Base-by-base conservation (phyloP, 2,329 filamentous ascomycete species). In the Pseudogymnoascus sp. region DNA sequence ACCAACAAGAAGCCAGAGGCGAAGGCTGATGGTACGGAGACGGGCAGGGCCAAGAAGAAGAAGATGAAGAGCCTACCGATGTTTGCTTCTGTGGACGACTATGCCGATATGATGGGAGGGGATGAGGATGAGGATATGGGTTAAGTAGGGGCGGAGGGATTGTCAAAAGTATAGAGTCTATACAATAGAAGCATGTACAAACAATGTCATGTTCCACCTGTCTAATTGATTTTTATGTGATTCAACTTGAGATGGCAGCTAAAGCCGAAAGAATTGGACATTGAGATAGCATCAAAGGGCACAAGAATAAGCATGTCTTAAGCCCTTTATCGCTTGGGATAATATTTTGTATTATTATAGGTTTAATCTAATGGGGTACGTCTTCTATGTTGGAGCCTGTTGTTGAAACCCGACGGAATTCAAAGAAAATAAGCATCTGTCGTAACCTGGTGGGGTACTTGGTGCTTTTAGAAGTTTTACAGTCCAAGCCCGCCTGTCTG, bases 51-150 rank as follows among this genome's bases (percentile, higher is more conserved):
- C 73, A 90, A 89, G 78, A 87, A 84, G 78, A 91, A 88, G 81
- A 91, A 91, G 78, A 80, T 97, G 74, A 96, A 92, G 82, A 85
- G 86, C 66, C 79, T 99, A 68, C 94, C 94, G 5, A 95, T 86
- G 36, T 99, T 99, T 78, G 94, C 95, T 17, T 95, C 91, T 33
- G 89, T 83, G 33, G 94, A 97, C 61, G 94, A 97, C 73, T 99
- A 97, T 75, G 93, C 92, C 13, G 89, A 89, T 69, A 81, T 96
- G 77, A 76, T 96, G 73, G 90, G 81, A 3, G 83, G 85, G 66
- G 90, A 94, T 60, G 85, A 86, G 65, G 86, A 86, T 64, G 72
- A 73, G 59, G 58, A 59, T 41, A 38, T 59, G 33, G 58, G 58
- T 15, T 59, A 59, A 39, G 29, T 33, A 33, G 48, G 5, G 9